Base-by-base conservation (phyloP, 768 basidiomycete species). In the Tricholoma matsutake region DNA sequence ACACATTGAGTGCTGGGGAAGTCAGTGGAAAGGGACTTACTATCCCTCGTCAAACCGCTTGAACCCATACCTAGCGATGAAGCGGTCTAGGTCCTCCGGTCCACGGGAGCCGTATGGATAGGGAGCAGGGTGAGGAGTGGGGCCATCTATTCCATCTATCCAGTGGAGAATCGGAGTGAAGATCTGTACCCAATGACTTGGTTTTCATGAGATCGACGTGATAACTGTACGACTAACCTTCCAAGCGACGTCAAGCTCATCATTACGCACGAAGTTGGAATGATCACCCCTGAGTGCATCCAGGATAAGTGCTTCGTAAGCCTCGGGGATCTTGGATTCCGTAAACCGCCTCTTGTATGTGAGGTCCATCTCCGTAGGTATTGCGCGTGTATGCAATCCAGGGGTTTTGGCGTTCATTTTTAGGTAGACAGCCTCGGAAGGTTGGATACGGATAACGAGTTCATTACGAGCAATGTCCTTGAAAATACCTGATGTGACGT, bases 211-310 rank as follows among this genome's bases (percentile, higher is more conserved):
- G n/a, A 18, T 31, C 31, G 51, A 32, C 9, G 28, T 5, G 13
- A n/a, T 5, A n/a, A 9, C 11, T 9, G 9, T 45, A n/a, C 41
- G 57, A 73, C 83, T 52, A 54, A 92, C 93, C 88, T 96, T 97
- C 96, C 96, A 99, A 2, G 96, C 97, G 56, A 89, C 88, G 69
- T 98, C 96, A 67, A 99, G 81, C 76, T 99, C 96, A 75, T 99
- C 96, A 73, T 98, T 85, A 63, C 96, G 87, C 60, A 99, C 96
- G 79, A 99, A 99, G 81, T 99, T 99, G 28, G 94, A 96, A 76
- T 98, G 96, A 70, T 99, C 96, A n/a, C 96, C 96, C 72, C 89
- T 92, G 75, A 99, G 83, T 13, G 94, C 93, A 70, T 99, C 96
- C 61, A 98, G 81, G 70, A 99, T 96, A 61, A 99, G 86, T 9